phyloP scores from a whole-genome alignment of 1,284 basidiomycete species.

The Pterula multifida region DNA sequence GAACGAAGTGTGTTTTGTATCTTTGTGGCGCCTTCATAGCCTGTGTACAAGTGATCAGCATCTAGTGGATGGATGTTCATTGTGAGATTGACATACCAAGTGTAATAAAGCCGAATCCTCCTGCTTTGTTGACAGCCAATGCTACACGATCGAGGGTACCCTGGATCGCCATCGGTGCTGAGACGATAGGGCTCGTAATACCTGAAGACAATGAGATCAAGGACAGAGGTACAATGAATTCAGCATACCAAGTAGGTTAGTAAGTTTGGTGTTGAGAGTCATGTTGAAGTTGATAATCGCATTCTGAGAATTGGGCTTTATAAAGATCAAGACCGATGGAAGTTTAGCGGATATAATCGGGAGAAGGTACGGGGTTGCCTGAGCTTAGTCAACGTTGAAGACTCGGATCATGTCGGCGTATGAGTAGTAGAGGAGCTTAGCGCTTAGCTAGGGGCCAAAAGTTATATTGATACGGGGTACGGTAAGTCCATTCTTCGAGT shows the following conservation, averaged over 20 bases:
- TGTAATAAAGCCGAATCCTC: conserved; percentile 17
- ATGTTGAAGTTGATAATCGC: background rate
- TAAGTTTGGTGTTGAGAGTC: conserved; percentile 1
- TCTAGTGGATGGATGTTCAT: background rate
- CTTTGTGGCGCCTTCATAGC: conserved; percentile 10
- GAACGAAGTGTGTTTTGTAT: conserved; percentile 12
- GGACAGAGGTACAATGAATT: background rate
- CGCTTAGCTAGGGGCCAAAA: too few species aligned
- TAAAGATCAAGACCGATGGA: background rate
- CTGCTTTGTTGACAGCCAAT: conserved; percentile 14
- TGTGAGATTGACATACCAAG: conserved; percentile 13
- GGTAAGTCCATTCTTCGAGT: too few species aligned
- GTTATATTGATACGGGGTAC: too few species aligned
- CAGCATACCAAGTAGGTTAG: conserved; percentile 1
- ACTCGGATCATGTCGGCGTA: background rate
- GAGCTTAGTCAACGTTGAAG: background rate
- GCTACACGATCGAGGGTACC: conserved; percentile 13
- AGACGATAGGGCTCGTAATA: conserved; percentile 15
- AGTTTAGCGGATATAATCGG: background rate
- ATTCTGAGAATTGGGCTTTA: background rate
- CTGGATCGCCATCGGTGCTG: conserved; percentile 19
- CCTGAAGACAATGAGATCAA: background rate
- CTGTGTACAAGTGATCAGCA: conserved; percentile 6
- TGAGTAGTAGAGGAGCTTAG: too few species aligned
- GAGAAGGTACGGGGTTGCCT: background rate